A percentile compares a stretch with the other conserved stretches of the same genome.
Conservation (phyloP, 208 protist species). For the Paratrypanosoma confusum region DNA sequence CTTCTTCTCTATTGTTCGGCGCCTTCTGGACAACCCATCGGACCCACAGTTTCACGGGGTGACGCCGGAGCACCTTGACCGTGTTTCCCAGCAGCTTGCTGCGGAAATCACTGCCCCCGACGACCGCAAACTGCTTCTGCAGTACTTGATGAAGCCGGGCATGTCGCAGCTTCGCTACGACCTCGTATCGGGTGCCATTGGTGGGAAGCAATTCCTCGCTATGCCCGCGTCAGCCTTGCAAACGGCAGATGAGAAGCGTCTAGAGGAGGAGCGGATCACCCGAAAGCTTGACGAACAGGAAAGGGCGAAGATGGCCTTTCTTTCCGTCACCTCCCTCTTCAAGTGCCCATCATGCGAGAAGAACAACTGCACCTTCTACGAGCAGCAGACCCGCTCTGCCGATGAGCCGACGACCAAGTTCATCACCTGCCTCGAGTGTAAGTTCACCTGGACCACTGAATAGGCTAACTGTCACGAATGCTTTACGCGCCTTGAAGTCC, state of each 20-base stretch:
- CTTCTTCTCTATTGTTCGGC: constrained; percentile 34
- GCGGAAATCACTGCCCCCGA: constrained; percentile 49
- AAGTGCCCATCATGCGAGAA: constrained; percentile 77
- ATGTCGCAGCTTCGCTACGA: constrained; percentile 66
- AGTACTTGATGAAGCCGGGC: constrained; percentile 73
- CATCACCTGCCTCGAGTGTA: constrained; percentile 89
- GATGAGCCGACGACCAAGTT: constrained; percentile 98
- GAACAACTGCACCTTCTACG: constrained; percentile 77
- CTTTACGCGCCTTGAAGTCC: neutral
- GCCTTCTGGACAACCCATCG: constrained; percentile 41
- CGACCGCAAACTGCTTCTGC: constrained; percentile 74
- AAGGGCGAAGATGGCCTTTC: constrained; percentile 22
- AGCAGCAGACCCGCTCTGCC: constrained; percentile 93
- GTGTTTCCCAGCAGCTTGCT: constrained; percentile 34
- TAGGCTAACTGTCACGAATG: too few relatives aligned
- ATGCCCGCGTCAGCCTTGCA: constrained; percentile 89
- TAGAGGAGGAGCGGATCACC: constrained; percentile 76
- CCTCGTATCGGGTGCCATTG: constrained; percentile 86
- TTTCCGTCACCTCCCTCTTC: constrained; percentile 55
- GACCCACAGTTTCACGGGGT: constrained; percentile 18
- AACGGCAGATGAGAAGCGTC: constrained; percentile 88
- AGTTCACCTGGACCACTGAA: constrained; percentile 78
- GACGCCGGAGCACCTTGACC: constrained; percentile 21
- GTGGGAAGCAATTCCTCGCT: constrained; percentile 76
- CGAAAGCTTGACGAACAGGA: constrained; percentile 81